Evolutionary conservation across 352 stramenopile genomes (phyloP), one percentile per base, ranked within the genome.

Genomic region (Globisporangium heterothallicum): DNA sequence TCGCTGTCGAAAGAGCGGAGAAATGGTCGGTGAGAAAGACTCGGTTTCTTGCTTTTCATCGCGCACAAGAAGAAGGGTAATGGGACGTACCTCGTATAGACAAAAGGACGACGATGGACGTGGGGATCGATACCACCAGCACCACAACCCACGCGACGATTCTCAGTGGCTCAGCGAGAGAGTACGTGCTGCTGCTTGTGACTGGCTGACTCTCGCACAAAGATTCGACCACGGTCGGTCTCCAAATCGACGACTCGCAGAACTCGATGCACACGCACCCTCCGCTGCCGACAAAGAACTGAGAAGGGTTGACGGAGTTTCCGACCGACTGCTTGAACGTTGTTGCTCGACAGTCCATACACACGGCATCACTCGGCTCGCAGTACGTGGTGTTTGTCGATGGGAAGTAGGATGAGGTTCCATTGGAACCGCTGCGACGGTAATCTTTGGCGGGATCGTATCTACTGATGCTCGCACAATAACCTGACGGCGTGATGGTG

Each of bases 361-460:
- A 78, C 0, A 53, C 56, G 1, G 43, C 38, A 35, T 78, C 69
- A 8, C 8, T 63, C 8, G 49, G 25, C 9, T 66, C 59, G 50
- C 74, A 85, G 52, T 85, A 85, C 0, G 61, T 72, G 0, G 66
- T 72, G 62, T 85, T 82, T 25, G 53, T 65, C 0, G 68, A 73
- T 16, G 69, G 64, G 54, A 72, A 85, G 55, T 63, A 80, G 62
- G 62, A 60, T 45, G 45, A 53, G 1, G 27, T 27, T n/a, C 26
- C 54, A 1, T 35, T 46, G 24, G 29, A 59, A 12, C 55, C 59
- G 38, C 62, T 68, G 25, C 44, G 3, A 2, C 68, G 58, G 43
- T 66, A 73, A 44, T 74, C 64, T 6, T 60, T 35, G 2, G 25
- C 52, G 30, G 45, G 59, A 12, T 59, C 50, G 56, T 74, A 73